Base-by-base conservation (phyloP, 2,329 filamentous ascomycete genomes). In the Purpureocillium takamizusanense region DNA sequence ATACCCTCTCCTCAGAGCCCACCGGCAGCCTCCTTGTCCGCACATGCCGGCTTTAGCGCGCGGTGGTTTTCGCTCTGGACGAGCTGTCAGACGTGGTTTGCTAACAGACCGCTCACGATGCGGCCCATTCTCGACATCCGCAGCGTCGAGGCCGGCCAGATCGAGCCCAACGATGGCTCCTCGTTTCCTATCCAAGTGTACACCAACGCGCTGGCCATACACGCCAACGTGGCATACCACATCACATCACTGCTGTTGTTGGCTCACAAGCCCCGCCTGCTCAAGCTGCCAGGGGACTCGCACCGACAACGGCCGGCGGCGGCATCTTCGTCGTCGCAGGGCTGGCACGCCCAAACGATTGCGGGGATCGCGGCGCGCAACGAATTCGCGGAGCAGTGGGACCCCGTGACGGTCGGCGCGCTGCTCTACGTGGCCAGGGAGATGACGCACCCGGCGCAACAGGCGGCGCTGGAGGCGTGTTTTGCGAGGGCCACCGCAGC, bases 341-440 rank as follows among this genome's bases (percentile, higher is more conserved):
- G 49, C 27, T 46, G 55, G 55, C 55, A 58, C 18, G 51, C 46
- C 2, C 54, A 56, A 23, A 53, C 50, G 2, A 50, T 57, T 7
- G 55, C 54, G 0, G 54, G 54, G 3, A 36, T 54, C 6, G 51
- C 47, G 12, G 38, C 47, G 1, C 52, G 51, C 35, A 58, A 58
- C 27, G 52, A 46, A 13, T 56, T 55, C 30, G 41, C 45, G 1
- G 55, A 57, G 36, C 55, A 57, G 15, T 58, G 55, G 55, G 55
- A 58, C 29, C 55, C 55, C 2, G 47, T 58, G 4, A 42, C 56
- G 2, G 38, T 59, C 13, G 46, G 50, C 2, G 48, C 48, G 2
- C 35, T 59, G 2, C 35, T 57, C 8, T 42, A 50, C 13, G 43
- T 54, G 32, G 52, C 53, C 6, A 25, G 21, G 21, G 46, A 48